Percentiles rank a stretch among this genome's conserved stretches.
phyloP scores from a whole-genome alignment of 441 rosid species.

The Pelargonium fulgidum region DNA sequence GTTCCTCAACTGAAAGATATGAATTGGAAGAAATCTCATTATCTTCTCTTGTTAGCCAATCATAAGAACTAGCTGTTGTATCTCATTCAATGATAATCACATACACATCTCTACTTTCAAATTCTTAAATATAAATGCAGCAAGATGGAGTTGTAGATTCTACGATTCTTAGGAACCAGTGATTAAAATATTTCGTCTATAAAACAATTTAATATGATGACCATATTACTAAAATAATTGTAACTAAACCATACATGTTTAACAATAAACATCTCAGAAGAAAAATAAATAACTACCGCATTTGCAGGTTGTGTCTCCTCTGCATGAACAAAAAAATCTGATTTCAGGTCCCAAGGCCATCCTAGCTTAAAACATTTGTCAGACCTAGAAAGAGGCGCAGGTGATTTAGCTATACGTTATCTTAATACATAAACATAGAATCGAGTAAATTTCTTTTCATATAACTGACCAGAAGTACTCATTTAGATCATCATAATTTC shows the following conservation, averaged over 20 bases:
- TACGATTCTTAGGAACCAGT: neutral
- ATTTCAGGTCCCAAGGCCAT: conserved; percentile 67
- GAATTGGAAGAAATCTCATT: too few species aligned
- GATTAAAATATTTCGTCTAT: neutral
- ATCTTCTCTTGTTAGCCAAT: too few species aligned
- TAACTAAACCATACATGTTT: neutral
- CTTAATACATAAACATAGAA: conserved; percentile 10
- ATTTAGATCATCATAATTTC: conserved; percentile 95
- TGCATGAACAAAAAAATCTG: conserved; percentile 67
- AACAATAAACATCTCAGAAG: neutral
- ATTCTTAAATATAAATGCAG: too few species aligned
- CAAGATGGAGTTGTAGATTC: neutral
- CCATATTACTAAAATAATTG: neutral
- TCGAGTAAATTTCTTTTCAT: conserved; percentile 12
- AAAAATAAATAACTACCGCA: conserved; percentile 34
- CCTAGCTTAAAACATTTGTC: conserved; percentile 53
- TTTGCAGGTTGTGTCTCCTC: conserved; percentile 33
- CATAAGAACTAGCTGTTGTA: too few species aligned
- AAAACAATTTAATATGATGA: neutral
- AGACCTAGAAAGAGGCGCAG: conserved; percentile 48
- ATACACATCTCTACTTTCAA: too few species aligned
- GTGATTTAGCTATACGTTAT: conserved; percentile 17
- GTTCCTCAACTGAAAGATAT: too few species aligned
- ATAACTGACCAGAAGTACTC: conserved; percentile 88
- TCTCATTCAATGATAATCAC: too few species aligned